Evolutionary conservation across 768 basidiomycete genomes (phyloP).

Genomic region (Tricholoma bakamatsutake): DNA sequence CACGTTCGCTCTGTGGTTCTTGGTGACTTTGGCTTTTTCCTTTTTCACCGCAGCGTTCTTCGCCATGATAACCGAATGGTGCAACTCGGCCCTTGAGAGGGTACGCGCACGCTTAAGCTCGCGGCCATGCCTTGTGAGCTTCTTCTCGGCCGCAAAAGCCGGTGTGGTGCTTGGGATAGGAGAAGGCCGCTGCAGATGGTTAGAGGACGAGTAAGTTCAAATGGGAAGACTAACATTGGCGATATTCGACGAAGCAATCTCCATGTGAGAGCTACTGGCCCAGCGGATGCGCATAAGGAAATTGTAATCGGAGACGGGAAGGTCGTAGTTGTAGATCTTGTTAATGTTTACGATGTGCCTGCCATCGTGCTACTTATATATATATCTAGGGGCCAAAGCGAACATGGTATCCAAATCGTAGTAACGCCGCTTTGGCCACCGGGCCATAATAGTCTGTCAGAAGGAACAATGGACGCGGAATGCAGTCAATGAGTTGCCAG

Average conservation of each 20-base stretch:
- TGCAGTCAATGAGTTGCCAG: not conserved
- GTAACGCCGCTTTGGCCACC: not conserved
- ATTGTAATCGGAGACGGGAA: not conserved
- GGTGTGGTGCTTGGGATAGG: not conserved
- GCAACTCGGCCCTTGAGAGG: not conserved
- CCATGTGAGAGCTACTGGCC: not conserved
- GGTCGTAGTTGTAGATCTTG: not conserved
- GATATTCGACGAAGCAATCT: not conserved
- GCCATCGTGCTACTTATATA: not conserved
- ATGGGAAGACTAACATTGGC: not conserved
- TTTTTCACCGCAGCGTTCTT: constrained; percentile 1
- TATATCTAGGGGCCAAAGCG: not conserved
- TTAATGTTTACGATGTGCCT: not conserved
- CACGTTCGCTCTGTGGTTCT: constrained; percentile 20
- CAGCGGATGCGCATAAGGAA: not conserved
- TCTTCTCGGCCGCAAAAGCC: not conserved
- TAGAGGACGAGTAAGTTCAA: not conserved
- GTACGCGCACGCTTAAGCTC: not conserved
- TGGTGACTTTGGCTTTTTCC: constrained; percentile 17
- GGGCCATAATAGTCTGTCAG: not conserved
- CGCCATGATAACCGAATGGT: not conserved
- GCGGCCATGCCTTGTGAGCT: not conserved
- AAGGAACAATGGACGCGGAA: not conserved
- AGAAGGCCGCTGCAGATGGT: not conserved
- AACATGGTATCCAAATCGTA: not conserved